Evolutionary conservation across 805 yeast genomes (phyloP), one percentile per base, ranked within the genome.

Genomic region (Wickerhamiella allomyrinae): DNA sequence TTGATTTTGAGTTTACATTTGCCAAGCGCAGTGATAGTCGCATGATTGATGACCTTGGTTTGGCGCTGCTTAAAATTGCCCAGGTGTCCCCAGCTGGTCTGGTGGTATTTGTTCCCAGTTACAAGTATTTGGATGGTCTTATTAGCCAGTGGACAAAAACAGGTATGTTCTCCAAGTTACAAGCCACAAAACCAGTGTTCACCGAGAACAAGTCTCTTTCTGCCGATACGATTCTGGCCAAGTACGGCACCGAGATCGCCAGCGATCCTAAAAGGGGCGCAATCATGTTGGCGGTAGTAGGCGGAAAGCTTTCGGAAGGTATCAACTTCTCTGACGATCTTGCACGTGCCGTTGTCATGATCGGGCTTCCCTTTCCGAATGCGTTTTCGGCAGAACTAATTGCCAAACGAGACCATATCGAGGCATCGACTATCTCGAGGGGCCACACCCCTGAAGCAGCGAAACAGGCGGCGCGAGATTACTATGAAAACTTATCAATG

Each of bases 281-380:
- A 0, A 51, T 81, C 2, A 58, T 87, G 4, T 64, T 89, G 22
- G 76, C 95, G 0, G 94, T 89, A 1, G 94, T 89, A 13, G 95
- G 95, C 1, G 97, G 96, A 0, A 79, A 79, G 54, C 67, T 87
- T 62, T 83, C 94, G 0, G 97, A 87, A 58, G 97, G 97, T 5
- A 89, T 87, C 34, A 87, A 87, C 56, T 87, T 89, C 57, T 73
- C 87, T 9, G 89, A 86, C 54, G 76, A 79, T 31, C 61, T 89
- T n/a, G 95, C 95, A 1, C 66, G 96, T 44, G 86, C 83, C 0
- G 87, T 89, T 0, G 64, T 83, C 2, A 79, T 89, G 80, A 66
- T 84, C 10, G 97, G 96, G 0, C 57, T 89, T 31, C 96, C 97
- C 2, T 89, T 71, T 52, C 96, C 97, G 0, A 89, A 86, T 57